phyloP scores from a whole-genome alignment of 176 grass and related monocot species.

The Dendrocalamus sinicus region DNA sequence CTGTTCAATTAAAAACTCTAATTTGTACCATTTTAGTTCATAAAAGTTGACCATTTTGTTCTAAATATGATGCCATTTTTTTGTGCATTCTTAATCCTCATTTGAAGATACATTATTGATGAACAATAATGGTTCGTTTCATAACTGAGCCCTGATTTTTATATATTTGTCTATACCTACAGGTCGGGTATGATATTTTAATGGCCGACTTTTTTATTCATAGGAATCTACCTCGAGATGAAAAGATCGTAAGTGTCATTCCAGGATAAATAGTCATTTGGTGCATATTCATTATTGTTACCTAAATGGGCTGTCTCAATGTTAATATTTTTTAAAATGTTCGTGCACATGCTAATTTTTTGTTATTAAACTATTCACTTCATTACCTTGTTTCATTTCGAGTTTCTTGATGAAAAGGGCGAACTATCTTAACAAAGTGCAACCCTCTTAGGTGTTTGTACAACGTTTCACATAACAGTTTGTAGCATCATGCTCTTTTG shows the following conservation, averaged over 20 bases:
- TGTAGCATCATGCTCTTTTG: slow-evolving; percentile 19
- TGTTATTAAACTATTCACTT: slow-evolving; percentile 7
- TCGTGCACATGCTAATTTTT: slow-evolving; percentile 7
- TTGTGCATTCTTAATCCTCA: slow-evolving; percentile 30
- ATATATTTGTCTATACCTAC: slow-evolving; percentile 45
- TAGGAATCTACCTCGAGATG: slow-evolving; percentile 67
- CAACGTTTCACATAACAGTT: background rate
- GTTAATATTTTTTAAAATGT: slow-evolving; percentile 1
- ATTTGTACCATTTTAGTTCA: background rate
- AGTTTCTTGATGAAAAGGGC: slow-evolving; percentile 26
- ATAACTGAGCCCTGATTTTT: slow-evolving; percentile 15
- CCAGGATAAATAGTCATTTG: slow-evolving; percentile 1
- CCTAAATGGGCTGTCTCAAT: background rate
- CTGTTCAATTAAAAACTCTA: slow-evolving; percentile 30
- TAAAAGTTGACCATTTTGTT: slow-evolving; percentile 24
- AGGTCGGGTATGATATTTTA: slow-evolving; percentile 91
- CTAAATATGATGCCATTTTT: background rate
- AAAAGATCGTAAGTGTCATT: slow-evolving; percentile 83
- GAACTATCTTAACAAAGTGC: slow-evolving; percentile 1
- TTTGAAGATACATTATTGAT: background rate
- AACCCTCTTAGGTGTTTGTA: slow-evolving; percentile 11
- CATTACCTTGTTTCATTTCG: background rate
- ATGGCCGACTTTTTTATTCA: slow-evolving; percentile 91
- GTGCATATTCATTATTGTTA: slow-evolving; percentile 6
- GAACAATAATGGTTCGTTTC: slow-evolving; percentile 24